Evolutionary conservation across 2,329 filamentous ascomycete genomes (phyloP).

Genomic region (Metarhizium humberi): DNA sequence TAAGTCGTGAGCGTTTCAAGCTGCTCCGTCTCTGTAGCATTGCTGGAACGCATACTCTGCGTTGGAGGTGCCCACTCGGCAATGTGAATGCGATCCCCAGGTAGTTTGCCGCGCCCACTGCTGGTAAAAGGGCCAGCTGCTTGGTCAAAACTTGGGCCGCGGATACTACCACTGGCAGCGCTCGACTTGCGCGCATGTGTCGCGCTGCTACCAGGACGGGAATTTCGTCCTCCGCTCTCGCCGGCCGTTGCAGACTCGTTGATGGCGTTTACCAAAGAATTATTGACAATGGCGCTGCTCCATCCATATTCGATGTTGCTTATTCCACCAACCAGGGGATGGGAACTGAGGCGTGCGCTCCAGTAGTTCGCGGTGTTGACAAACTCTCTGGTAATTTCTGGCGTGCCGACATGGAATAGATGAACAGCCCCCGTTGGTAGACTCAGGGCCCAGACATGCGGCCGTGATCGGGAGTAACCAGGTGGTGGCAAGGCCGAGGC

Average conservation of each 20-base stretch:
- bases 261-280: constrained; percentile 41
- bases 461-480: constrained; percentile 82
- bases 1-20: constrained; percentile 66
- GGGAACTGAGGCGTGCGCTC: constrained; percentile 88
- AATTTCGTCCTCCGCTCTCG: constrained; percentile 23
- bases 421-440: constrained; percentile 90
- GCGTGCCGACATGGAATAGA: constrained; percentile 94
- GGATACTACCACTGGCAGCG: constrained; percentile 41
- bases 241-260: constrained; percentile 32
- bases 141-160: constrained; percentile 54
- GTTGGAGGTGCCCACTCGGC: constrained; percentile 83
- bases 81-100: constrained; percentile 76
- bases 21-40: constrained; percentile 71
- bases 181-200: constrained; percentile 31
- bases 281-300: constrained; percentile 74
- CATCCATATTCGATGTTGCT: constrained; percentile 98
- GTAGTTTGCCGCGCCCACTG: constrained; percentile 49
- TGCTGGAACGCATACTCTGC: constrained; percentile 82
- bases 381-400: constrained; percentile 91
- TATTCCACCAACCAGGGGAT: constrained; percentile 84
- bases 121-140: constrained; percentile 40
- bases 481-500: constrained; percentile 83
- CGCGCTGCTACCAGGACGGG: constrained; percentile 43
- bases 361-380: constrained; percentile 95
- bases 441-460: constrained; percentile 89